Base-by-base conservation (phyloP, 2,329 filamentous ascomycete genomes). In the Didymellaceae sp. region DNA sequence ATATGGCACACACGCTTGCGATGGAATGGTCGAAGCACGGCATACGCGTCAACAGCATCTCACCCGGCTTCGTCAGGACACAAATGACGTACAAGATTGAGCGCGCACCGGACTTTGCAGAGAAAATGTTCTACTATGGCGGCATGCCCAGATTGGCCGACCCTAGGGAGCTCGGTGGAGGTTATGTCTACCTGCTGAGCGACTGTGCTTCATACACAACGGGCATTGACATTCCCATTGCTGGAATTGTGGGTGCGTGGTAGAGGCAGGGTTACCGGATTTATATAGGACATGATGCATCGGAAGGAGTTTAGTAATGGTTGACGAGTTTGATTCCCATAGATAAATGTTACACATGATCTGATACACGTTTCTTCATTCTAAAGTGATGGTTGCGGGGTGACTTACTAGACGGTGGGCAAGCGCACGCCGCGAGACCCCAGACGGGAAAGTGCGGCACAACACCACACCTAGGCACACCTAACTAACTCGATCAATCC, bases 21-120 rank as follows among this genome's bases (percentile, higher is more conserved):
- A 88, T 89, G 46, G 90, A 94, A 77, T 93, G 90, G 89, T 88
- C 89, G 66, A 88, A 89, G 76, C 82, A 90, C 75, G 81, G 82
- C 63, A 91, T 93, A 68, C 86, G 89, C 28, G 89, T 92, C 66
- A 94, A 94, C 82, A 87, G 85, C 74, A 91, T 93, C 75, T 90
- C 86, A 6, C 89, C 90, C 16, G 89, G 89, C 22, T 93, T 93
- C 79, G 92, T 93, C 86, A 88, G 92, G 78, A 94, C 89, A 39
- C 73, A 58, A 65, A 79, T 79, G 77, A 79, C 76, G 2, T 79
- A 80, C 59, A 80, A 75, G 62, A 75, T 81, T 4, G 77, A 78
- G 16, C 72, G 74, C 40, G 74, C 77, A 40, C 72, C 75, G 0
- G 80, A 82, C 52, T 82, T 78, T 77, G 75, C 80, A 38, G 64